Evolutionary conservation across 148 eudicot genomes (phyloP).

Genomic region (Tetragonia tetragonoides): DNA sequence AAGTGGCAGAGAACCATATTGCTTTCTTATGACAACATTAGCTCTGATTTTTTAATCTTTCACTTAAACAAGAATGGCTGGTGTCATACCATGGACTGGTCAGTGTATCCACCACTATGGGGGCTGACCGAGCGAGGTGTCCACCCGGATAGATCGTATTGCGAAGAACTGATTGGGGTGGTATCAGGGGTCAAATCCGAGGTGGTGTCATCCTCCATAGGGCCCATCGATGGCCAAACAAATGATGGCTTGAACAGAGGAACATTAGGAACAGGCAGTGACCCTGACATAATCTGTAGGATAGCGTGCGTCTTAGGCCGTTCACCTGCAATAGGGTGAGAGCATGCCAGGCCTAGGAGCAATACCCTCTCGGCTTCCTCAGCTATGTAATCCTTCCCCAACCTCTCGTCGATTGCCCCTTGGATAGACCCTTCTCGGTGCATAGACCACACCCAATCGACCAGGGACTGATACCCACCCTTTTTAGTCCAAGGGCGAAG

Average conservation of each 20-base stretch:
- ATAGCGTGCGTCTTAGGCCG: slow-evolving; percentile 58
- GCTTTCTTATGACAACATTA: neutral
- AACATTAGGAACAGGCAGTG: slow-evolving; percentile 43
- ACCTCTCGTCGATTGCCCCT: slow-evolving; percentile 55
- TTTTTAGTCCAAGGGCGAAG: slow-evolving; percentile 51
- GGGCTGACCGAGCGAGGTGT: slow-evolving; percentile 37
- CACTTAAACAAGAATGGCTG: neutral
- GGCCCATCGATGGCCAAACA: slow-evolving; percentile 60
- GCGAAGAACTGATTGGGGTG: slow-evolving; percentile 27
- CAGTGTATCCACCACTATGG: slow-evolving; percentile 26
- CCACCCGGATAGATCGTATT: slow-evolving; percentile 34
- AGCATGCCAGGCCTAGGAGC: slow-evolving; percentile 70
- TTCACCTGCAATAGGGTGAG: slow-evolving; percentile 56
- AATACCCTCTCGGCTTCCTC: slow-evolving; percentile 65
- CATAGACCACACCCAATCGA: slow-evolving; percentile 82
- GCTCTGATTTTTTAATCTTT: neutral
- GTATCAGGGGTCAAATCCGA: slow-evolving; percentile 29
- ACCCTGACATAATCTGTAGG: slow-evolving; percentile 59
- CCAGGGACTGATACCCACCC: slow-evolving; percentile 44
- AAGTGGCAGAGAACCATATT: slow-evolving; percentile 4
- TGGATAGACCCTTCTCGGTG: slow-evolving; percentile 56
- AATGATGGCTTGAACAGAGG: slow-evolving; percentile 74
- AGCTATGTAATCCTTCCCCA: slow-evolving; percentile 35
- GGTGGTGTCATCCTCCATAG: slow-evolving; percentile 21
- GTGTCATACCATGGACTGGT: slow-evolving; percentile 20